Conservation (phyloP, 2,329 filamentous ascomycete species). For the Fusarium illudens region DNA sequence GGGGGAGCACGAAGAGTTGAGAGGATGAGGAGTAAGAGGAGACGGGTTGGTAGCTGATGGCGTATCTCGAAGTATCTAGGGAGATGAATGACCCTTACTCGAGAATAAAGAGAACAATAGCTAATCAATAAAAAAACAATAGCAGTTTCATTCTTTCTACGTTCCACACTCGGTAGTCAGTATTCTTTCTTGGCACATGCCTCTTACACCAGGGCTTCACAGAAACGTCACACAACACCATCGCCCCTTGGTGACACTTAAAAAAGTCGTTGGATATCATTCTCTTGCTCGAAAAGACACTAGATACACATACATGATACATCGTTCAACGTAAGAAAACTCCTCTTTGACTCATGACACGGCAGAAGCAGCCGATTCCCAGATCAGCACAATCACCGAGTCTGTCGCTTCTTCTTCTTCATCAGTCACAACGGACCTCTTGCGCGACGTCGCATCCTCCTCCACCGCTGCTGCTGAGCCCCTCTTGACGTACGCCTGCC, state of each 20-base stretch:
- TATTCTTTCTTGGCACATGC: background rate
- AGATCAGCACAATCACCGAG: conserved; percentile 42
- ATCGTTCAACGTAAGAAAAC: conserved; percentile 31
- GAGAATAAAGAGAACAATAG: background rate
- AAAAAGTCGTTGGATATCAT: background rate
- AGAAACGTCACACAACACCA: background rate
- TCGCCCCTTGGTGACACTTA: background rate
- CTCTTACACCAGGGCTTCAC: background rate
- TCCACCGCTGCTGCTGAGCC: conserved; percentile 26
- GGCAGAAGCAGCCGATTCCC: conserved; percentile 34
- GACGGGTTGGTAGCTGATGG: background rate
- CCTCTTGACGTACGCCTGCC: conserved; percentile 57
- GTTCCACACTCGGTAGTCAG: background rate
- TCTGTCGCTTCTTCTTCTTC: conserved; percentile 25
- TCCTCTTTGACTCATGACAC: conserved; percentile 19
- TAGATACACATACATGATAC: conserved; percentile 13
- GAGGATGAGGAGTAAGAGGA: background rate
- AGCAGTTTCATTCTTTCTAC: background rate
- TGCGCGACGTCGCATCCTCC: conserved; percentile 23
- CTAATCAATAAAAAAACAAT: background rate
- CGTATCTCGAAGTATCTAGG: background rate
- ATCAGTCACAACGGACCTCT: conserved; percentile 30
- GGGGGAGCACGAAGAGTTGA: background rate
- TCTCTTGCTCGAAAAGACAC: background rate
- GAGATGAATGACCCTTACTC: background rate